These are phyloP conservation scores for Friedmanniomyces simplex DNA, from an alignment of 495 filamentous ascomycete species.

Conservation along the genomic window DNA sequence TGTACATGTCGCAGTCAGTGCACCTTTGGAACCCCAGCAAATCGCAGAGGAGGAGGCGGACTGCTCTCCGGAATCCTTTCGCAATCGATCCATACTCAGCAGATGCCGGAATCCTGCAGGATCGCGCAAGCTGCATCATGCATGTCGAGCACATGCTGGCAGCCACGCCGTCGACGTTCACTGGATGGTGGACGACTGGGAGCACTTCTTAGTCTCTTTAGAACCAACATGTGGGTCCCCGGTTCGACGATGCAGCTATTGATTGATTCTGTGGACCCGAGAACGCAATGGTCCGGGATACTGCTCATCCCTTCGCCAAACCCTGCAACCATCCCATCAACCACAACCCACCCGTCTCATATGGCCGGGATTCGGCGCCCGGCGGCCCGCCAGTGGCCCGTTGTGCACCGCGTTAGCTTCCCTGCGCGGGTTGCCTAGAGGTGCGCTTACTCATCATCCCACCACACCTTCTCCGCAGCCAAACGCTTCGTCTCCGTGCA, in stretches of 20 bases:
- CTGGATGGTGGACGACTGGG: not conserved
- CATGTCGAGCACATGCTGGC: too few relatives aligned
- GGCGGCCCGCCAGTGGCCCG: not conserved
- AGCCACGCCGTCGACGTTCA: not conserved
- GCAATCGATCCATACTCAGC: too few relatives aligned
- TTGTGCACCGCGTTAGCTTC: not conserved
- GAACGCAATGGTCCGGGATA: not conserved
- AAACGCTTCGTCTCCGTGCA: too few relatives aligned
- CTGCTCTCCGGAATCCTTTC: too few relatives aligned
- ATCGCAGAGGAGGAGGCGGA: too few relatives aligned
- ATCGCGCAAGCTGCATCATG: not conserved
- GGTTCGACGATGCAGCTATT: not conserved
- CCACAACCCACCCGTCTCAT: too few relatives aligned
- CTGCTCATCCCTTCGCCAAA: not conserved
- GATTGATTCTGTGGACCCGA: not conserved
- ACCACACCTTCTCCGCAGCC: not conserved
- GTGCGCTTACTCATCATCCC: not conserved
- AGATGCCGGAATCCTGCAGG: not conserved
- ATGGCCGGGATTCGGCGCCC: not conserved
- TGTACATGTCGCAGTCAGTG: too few relatives aligned
- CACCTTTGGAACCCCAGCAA: too few relatives aligned
- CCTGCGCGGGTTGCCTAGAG: not conserved
- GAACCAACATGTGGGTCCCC: not conserved
- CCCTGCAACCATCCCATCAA: too few relatives aligned
- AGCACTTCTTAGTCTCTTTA: not conserved